phyloP scores from a whole-genome alignment of 192 early-diverging fungal genomes.

The Dispira simplex region DNA sequence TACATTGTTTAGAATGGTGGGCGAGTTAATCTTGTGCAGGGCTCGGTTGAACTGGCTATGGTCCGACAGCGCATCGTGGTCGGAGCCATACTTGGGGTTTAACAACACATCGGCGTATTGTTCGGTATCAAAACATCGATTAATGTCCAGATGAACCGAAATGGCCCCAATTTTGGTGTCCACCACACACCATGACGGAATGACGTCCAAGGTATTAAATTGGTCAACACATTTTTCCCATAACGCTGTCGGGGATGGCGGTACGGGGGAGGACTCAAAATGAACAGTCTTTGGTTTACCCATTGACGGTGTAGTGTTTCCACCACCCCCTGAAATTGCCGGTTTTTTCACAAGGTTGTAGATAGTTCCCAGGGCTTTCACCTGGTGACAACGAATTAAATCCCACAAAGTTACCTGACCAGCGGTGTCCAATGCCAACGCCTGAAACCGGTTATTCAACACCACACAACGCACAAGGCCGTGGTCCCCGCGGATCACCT shows the following conservation, averaged over 20 bases:
- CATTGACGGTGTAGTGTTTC: neutral
- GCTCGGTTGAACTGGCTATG: neutral
- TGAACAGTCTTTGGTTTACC: neutral
- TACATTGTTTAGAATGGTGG: neutral
- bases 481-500: constrained; percentile 35
- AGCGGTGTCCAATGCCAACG: constrained; percentile 66
- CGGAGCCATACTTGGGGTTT: neutral
- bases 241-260: constrained; percentile 5
- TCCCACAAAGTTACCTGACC: constrained; percentile 85
- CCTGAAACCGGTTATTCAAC: constrained; percentile 72
- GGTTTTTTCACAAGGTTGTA: neutral
- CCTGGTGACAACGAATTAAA: constrained; percentile 49
- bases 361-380: constrained; percentile 8
- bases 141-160: constrained; percentile 66
- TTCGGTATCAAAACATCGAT: constrained; percentile 3
- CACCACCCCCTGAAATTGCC: neutral
- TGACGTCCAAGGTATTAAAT: constrained; percentile 44
- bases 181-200: constrained; percentile 83
- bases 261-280: neutral
- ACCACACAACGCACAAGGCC: constrained; percentile 48
- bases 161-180: constrained; percentile 82
- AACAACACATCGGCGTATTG: constrained; percentile 8
- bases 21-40: neutral
- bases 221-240: constrained; percentile 24
- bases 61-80: neutral